Evolutionary conservation across 176 grass and related monocot species (phyloP), one percentile per base, ranked within the genome.

Genomic region (Calamus simplicifolius): DNA sequence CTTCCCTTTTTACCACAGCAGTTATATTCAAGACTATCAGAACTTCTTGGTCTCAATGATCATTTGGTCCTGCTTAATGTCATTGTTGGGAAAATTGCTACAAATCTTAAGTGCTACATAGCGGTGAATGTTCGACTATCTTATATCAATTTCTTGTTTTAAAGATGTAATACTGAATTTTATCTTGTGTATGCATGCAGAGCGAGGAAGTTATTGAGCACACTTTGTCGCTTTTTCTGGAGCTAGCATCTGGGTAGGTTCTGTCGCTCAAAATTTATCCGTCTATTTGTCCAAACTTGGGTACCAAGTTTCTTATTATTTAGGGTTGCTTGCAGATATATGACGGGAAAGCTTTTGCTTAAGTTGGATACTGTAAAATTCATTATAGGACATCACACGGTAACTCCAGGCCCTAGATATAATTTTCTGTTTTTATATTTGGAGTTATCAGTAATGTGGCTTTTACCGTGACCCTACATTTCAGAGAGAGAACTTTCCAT

Each of bases 61-160:
- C 94, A 98, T 78, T 69, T 98, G 85, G 81, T 98, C 85, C 79
- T 98, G 56, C 94, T 98, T 50, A 98, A 98, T 79, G 85, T 93
- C 43, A 91, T 98, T 67, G 79, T 98, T 81, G 84, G 84, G 50
- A 98, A 98, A 83, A 88, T 98, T 70, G 94, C 94, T 73, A 89
- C 88, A 48, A 98, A 98, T 79, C 67, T 98, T 16, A 98, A 98
- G 59, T 89, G 81, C 68, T 98, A 98, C 14, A 84, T 81, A 49
- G 81, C 92, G 84, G 94, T 93, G 72, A 81, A 31, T 48, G 25
- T 52, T 62, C 6, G 56, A 69, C 23, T 76, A 70, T 79, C 68
- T 38, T 53, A 53, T 79, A 56, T 14, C 19, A 6, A 66, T 26
- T 72, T 43, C 23, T 57, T 25, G 27, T 65, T 52, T 62, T 61